These are phyloP conservation scores for Fusarium sp. DNA, from an alignment of 2,329 filamentous ascomycete species.

Conservation along the genomic window DNA sequence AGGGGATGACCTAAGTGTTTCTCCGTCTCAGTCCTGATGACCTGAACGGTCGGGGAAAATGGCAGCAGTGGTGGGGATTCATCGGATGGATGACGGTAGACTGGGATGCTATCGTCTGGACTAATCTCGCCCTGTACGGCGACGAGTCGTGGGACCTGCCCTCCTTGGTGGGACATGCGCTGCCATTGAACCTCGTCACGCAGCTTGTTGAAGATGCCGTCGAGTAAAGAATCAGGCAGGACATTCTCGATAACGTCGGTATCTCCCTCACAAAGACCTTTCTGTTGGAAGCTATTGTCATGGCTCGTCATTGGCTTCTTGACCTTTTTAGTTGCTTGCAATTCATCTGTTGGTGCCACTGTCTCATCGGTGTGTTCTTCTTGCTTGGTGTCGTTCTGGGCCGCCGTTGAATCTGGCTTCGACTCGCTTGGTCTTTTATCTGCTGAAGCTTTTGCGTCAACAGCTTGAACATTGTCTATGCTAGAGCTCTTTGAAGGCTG, in stretches of 20 bases:
- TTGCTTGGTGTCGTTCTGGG: not conserved
- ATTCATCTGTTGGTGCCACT: not conserved
- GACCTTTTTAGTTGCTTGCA: conserved; percentile 9
- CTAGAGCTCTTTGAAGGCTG: not conserved
- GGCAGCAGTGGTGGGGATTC: conserved; percentile 80
- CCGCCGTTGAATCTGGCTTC: not conserved
- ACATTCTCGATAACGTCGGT: conserved; percentile 79
- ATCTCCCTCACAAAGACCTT: conserved; percentile 80
- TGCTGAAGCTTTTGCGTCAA: not conserved
- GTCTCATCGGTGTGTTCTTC: conserved; percentile 2
- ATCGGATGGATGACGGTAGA: conserved; percentile 96
- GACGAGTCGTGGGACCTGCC: conserved; percentile 90
- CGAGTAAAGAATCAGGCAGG: conserved; percentile 66
- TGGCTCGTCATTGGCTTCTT: conserved; percentile 7
- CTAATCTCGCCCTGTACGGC: conserved; percentile 83
- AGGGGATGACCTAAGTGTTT: conserved; percentile 78
- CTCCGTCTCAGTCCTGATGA: conserved; percentile 76
- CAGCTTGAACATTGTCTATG: conserved; percentile 1
- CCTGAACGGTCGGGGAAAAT: conserved; percentile 79
- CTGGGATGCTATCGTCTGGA: conserved; percentile 77
- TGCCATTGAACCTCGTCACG: conserved; percentile 85
- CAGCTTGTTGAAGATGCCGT: conserved; percentile 75
- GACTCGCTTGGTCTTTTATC: not conserved
- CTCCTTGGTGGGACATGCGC: conserved; percentile 90
- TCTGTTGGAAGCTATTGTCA: conserved; percentile 48